phyloP scores from a whole-genome alignment of 2,329 filamentous ascomycete species.

The Juglanconis sp. region DNA sequence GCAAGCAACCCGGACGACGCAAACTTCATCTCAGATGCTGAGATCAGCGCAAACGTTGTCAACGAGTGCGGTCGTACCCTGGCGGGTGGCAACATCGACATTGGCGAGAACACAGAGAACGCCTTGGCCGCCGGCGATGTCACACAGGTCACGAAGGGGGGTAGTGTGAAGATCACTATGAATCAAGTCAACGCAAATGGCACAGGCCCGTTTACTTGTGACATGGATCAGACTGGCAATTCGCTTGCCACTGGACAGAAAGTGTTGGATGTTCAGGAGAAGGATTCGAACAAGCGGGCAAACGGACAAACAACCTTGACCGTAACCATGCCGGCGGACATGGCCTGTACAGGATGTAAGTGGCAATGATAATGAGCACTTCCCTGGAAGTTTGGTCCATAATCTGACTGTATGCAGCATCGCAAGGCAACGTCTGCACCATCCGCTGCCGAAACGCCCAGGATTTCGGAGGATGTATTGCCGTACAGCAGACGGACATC shows the following conservation, averaged over 20 bases:
- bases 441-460: conserved; percentile 53
- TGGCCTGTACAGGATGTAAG: conserved; percentile 47
- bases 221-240: conserved; percentile 44
- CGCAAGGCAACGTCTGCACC: conserved; percentile 54
- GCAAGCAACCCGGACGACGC: conserved; percentile 37
- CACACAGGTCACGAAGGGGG: conserved; percentile 45
- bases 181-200: conserved; percentile 49
- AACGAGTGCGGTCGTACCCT: conserved; percentile 62
- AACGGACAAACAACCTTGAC: conserved; percentile 43
- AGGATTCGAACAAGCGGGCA: conserved; percentile 31
- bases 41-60: conserved; percentile 47
- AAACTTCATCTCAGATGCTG: conserved; percentile 56
- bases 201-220: conserved; percentile 48
- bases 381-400: neutral
- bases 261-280: conserved; percentile 40
- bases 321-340: conserved; percentile 43
- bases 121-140: conserved; percentile 40
- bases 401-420: conserved; percentile 31
- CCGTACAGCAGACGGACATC: conserved; percentile 49
- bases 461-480: conserved; percentile 50
- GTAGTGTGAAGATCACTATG: conserved; percentile 39
- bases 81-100: conserved; percentile 55
- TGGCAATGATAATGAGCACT: neutral
- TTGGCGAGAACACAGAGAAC: conserved; percentile 51
- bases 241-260: conserved; percentile 40